These are phyloP conservation scores for Mercurialis annua DNA, from an alignment of 345 rosid species.

Conservation along the genomic window DNA sequence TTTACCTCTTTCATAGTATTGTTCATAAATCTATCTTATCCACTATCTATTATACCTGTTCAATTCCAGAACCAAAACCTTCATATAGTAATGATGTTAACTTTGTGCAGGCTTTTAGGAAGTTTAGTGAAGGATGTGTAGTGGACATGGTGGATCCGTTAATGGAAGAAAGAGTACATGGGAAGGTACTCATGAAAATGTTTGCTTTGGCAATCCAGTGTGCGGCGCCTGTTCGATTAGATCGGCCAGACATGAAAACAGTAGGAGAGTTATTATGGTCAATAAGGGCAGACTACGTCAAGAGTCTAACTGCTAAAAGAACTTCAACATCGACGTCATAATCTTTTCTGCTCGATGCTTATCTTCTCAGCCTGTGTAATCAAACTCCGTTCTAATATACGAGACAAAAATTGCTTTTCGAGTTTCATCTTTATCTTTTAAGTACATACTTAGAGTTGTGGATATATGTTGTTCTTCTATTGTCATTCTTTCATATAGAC, in stretches of 20 bases:
- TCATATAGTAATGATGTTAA: neutral
- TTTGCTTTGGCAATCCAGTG: conserved; percentile 79
- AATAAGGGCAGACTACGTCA: conserved; percentile 74
- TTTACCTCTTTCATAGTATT: neutral
- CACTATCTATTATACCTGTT: neutral
- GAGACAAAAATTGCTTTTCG: neutral
- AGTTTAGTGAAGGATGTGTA: conserved; percentile 55
- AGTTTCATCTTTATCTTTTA: neutral
- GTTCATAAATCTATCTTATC: neutral
- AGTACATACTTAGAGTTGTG: neutral
- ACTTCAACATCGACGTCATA: neutral
- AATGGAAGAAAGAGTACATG: conserved; percentile 51
- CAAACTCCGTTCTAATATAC: neutral
- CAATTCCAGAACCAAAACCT: neutral
- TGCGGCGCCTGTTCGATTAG: conserved; percentile 73
- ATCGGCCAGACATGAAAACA: conserved; percentile 78
- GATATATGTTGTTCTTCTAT: neutral
- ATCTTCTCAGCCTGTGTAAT: neutral
- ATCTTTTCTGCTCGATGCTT: neutral
- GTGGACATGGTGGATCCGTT: conserved; percentile 57
- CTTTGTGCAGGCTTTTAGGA: conserved; percentile 64
- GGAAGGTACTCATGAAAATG: conserved; percentile 50
- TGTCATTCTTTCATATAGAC: neutral
- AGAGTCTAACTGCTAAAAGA: conserved; percentile 21
- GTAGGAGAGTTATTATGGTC: conserved; percentile 87